These are phyloP conservation scores for Paracamarosporium sp. DNA, from an alignment of 2,329 filamentous ascomycete genomes.

Conservation along the genomic window DNA sequence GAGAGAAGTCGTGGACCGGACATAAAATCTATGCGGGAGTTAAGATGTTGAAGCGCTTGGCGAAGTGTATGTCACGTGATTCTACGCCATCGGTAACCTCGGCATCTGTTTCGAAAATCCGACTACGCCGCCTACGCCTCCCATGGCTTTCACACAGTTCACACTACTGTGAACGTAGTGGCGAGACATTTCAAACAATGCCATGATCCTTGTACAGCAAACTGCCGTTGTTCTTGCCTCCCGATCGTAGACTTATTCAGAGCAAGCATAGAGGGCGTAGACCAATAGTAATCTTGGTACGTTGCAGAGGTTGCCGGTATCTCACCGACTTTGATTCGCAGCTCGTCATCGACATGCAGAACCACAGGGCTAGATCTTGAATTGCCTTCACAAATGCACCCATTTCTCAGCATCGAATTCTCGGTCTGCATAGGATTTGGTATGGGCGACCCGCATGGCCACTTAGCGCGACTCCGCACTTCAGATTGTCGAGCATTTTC, in stretches of 20 bases:
- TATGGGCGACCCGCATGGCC: slow-evolving; percentile 26
- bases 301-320: neutral
- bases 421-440: slow-evolving; percentile 26
- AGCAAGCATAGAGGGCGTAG: neutral
- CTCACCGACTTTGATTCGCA: neutral
- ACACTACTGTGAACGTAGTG: too few species aligned
- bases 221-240: too few species aligned
- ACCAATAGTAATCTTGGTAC: neutral
- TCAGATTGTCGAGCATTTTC: slow-evolving; percentile 15
- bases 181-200: too few species aligned
- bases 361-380: neutral
- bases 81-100: neutral
- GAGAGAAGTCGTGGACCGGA: neutral
- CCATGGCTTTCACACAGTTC: too few species aligned
- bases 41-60: neutral
- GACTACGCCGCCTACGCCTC: too few species aligned
- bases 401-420: slow-evolving; percentile 35
- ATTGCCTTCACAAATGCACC: neutral
- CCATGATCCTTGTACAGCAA: too few species aligned
- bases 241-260: neutral
- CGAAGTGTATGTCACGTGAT: neutral
- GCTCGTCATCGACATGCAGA: slow-evolving; percentile 3
- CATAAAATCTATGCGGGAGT: neutral
- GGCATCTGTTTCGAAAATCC: too few species aligned
- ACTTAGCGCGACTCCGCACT: slow-evolving; percentile 26